Evolutionary conservation across 2,329 filamentous ascomycete species (phyloP).

Genomic region (Sporothrix protearum): DNA sequence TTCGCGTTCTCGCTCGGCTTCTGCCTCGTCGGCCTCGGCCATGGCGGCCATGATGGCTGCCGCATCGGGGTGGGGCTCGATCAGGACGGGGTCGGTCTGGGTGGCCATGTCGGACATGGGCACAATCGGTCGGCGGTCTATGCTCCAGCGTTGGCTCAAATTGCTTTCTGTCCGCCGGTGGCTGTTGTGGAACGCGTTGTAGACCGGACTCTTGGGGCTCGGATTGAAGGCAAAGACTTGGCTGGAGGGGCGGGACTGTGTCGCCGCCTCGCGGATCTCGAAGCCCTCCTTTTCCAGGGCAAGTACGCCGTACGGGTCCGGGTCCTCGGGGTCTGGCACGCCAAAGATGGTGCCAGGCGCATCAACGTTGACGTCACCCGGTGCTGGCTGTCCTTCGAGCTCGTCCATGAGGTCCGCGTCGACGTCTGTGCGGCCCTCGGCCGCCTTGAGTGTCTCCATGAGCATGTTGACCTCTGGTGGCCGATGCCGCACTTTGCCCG

Average conservation of each 20-base stretch:
- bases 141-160: background rate
- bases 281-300: slow-evolving; percentile 39
- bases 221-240: slow-evolving; percentile 39
- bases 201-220: slow-evolving; percentile 37
- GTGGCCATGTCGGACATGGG: slow-evolving; percentile 13
- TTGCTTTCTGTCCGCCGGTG: slow-evolving; percentile 18
- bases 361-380: slow-evolving; percentile 38
- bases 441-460: slow-evolving; percentile 31
- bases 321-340: slow-evolving; percentile 39
- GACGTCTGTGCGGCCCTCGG: slow-evolving; percentile 35
- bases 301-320: slow-evolving; percentile 39
- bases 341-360: slow-evolving; percentile 36
- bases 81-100: slow-evolving; percentile 23
- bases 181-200: slow-evolving; percentile 36
- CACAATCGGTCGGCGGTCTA: slow-evolving; percentile 2
- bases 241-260: slow-evolving; percentile 37
- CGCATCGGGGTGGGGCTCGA: slow-evolving; percentile 6
- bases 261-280: slow-evolving; percentile 39
- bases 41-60: background rate
- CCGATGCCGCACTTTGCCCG: slow-evolving; percentile 39
- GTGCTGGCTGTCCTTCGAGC: slow-evolving; percentile 36
- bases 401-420: slow-evolving; percentile 36
- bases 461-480: slow-evolving; percentile 26
- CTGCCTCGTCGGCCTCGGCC: background rate
- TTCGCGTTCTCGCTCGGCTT: background rate